These are phyloP conservation scores for Curvularia sp. DNA, from an alignment of 2,329 filamentous ascomycete species.

Conservation along the genomic window DNA sequence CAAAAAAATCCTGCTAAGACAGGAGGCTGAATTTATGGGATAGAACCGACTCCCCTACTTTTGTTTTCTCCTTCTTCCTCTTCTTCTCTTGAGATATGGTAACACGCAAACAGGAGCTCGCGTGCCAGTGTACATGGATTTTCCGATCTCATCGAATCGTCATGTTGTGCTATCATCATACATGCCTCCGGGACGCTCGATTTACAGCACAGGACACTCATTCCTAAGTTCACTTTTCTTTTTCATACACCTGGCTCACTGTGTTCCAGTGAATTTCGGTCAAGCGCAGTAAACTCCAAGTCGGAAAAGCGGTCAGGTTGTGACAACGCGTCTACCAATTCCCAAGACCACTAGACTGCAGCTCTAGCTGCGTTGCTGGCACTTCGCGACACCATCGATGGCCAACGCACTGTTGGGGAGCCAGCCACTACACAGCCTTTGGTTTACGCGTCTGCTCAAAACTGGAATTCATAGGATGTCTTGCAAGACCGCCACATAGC, in stretches of 20 bases:
- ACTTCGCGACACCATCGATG: not conserved
- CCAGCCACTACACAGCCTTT: not conserved
- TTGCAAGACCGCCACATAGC: not conserved
- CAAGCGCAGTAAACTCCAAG: not conserved
- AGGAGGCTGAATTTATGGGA: not conserved
- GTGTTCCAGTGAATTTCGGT: not conserved
- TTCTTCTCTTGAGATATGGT: not conserved
- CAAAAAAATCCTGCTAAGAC: not conserved
- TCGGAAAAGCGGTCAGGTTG: not conserved
- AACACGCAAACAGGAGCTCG: not conserved
- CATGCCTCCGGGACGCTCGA: not conserved
- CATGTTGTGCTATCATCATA: not conserved
- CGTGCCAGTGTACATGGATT: not conserved
- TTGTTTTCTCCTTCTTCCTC: not conserved
- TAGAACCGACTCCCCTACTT: not conserved
- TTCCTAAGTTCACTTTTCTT: not conserved
- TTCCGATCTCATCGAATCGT: too few species aligned
- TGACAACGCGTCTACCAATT: not conserved
- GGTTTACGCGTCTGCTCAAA: not conserved
- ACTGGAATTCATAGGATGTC: not conserved
- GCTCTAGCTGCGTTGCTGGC: not conserved
- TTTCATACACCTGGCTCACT: not conserved
- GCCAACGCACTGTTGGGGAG: not conserved
- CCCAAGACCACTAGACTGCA: not conserved
- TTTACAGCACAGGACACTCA: not conserved